Percentiles rank a stretch among this genome's conserved stretches.
These are phyloP conservation scores for Metschnikowia sp. DNA, from an alignment of 805 yeast genomes.

Conservation along the genomic window DNA sequence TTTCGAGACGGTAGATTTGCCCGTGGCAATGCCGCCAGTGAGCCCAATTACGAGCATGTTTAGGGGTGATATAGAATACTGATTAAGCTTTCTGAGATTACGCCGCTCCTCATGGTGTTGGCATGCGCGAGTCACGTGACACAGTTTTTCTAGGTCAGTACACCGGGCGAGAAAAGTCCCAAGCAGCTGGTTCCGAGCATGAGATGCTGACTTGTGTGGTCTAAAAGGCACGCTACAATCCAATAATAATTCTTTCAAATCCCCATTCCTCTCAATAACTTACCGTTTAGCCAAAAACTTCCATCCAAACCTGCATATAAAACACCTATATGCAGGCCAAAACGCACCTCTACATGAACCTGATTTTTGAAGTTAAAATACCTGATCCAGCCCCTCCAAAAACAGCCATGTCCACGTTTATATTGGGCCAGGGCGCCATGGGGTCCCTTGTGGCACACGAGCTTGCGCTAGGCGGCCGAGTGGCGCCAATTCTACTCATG, in stretches of 20 bases:
- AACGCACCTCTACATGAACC: too few species aligned
- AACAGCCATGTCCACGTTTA: slow-evolving; percentile 12
- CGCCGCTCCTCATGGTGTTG: too few species aligned
- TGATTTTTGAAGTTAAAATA: neutral
- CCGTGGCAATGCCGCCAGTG: slow-evolving; percentile 98
- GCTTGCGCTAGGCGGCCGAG: slow-evolving; percentile 38
- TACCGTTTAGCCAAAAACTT: too few species aligned
- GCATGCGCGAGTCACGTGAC: neutral
- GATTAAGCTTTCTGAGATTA: too few species aligned
- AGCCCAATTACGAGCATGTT: slow-evolving; percentile 85
- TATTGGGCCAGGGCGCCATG: slow-evolving; percentile 54
- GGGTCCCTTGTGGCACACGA: slow-evolving; percentile 48
- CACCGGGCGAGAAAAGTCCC: neutral
- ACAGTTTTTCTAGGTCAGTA: neutral
- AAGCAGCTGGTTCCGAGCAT: too few species aligned
- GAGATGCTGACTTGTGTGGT: too few species aligned
- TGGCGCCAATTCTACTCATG: slow-evolving; percentile 35
- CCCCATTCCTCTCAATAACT: too few species aligned
- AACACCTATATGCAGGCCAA: too few species aligned
- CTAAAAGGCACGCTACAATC: too few species aligned
- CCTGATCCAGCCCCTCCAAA: too few species aligned
- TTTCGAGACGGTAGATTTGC: slow-evolving; percentile 85
- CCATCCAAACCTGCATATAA: too few species aligned
- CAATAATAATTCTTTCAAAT: too few species aligned
- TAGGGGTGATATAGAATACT: neutral